Evolutionary conservation across 1,284 basidiomycete species (phyloP), one percentile per base, ranked within the genome.

Genomic region (Apiotrichum siamense): DNA sequence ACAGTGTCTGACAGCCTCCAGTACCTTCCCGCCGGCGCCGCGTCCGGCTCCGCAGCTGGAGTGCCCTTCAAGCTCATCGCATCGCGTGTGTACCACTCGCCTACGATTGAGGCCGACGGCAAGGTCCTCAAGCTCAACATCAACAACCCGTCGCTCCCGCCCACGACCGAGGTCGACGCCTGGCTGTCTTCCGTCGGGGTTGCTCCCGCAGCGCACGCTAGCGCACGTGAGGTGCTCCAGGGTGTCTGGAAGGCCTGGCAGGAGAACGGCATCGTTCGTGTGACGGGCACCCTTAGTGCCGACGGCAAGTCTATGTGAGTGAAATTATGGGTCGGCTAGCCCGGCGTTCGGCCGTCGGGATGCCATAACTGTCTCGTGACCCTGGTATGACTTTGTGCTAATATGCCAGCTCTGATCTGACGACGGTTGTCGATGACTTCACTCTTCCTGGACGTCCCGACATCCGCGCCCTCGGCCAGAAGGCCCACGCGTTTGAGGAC

Each of bases 241-340:
- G 55, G 49, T 1, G 18, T 57, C 9, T 57, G 55, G 55, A 33
- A 44, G 11, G 50, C 55, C 17, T 57, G 55, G 55, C 48, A 43
- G 23, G 47, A 41, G 9, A 57, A 57, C 29, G 55, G 47, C 27
- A 41, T 54, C 25, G 45, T 57, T 4, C 51, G 55, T 10, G 35
- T 57, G 12, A 42, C 48, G 0, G 55, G 44, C 20, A 46, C 40
- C n/a, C 49, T 57, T 4, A 45, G 42, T 7, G 44, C 33, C 6
- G 44, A 44, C 33, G 47, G 40, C 27, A 35, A 44, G 18, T 38
- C 44, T 4, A 27, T 50, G 43, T 49, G 47, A 49, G 47, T 49
- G 3, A 5, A 11, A 10, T 7, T 24, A n/a, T 35, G 33, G 13
- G 33, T 7, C 7, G 12, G 10, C 12, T n/a, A 29, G 10, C 7